Evolutionary conservation across 139 green algal species (phyloP).

Genomic region (Coelastrella sp.): DNA sequence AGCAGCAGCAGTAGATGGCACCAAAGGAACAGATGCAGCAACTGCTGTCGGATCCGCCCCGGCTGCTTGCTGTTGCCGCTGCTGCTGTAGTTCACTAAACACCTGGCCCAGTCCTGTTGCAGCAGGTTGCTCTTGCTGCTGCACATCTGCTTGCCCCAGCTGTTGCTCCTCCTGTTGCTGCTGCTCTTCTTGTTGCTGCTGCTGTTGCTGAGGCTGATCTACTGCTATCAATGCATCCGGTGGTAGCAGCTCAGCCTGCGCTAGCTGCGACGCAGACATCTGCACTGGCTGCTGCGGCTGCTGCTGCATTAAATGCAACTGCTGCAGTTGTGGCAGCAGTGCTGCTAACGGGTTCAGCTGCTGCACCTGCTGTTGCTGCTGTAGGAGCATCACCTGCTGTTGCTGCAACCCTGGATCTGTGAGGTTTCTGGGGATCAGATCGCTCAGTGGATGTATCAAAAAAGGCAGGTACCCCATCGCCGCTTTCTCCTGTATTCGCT

Average conservation of each 20-base stretch:
- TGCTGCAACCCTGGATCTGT: not conserved
- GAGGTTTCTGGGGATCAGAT: constrained; percentile 7
- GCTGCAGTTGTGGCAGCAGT: constrained; percentile 11
- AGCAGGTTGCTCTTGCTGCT: not conserved
- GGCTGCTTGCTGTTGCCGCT: not conserved
- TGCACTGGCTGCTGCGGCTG: constrained; percentile 34
- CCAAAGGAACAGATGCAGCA: not conserved
- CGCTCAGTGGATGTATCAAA: constrained; percentile 31
- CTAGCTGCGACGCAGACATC: constrained; percentile 39
- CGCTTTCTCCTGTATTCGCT: constrained; percentile 72
- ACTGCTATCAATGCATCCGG: not conserved
- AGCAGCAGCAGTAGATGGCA: too few species aligned
- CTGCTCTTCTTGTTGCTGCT: not conserved
- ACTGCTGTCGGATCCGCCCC: not conserved
- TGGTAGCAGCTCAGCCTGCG: constrained; percentile 15
- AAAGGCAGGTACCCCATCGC: constrained; percentile 59
- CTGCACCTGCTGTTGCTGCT: not conserved
- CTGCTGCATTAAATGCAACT: constrained; percentile 14
- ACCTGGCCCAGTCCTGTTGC: not conserved
- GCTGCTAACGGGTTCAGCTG: not conserved
- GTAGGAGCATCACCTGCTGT: not conserved
- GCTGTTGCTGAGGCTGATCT: not conserved
- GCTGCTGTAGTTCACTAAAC: not conserved
- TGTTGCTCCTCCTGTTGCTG: not conserved
- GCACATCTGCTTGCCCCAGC: not conserved